These are phyloP conservation scores for Dactylonectria macrodidyma DNA, from an alignment of 2,329 filamentous ascomycete genomes.

Conservation along the genomic window DNA sequence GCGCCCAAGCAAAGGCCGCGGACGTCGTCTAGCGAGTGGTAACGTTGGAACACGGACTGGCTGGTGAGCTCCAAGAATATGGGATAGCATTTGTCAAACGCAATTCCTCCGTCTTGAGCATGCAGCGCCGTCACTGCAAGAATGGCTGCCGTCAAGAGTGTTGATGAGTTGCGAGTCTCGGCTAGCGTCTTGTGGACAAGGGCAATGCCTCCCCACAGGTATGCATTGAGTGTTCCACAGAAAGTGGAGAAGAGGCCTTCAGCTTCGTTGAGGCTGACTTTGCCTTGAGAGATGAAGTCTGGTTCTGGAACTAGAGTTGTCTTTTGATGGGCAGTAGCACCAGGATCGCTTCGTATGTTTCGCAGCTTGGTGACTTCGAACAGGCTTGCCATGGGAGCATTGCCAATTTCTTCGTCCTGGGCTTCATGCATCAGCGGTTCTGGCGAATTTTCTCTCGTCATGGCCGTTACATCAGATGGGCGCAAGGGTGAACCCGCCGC, in stretches of 20 bases:
- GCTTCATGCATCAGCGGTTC: constrained; percentile 41
- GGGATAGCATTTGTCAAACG: constrained; percentile 69
- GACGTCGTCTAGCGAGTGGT: constrained; percentile 69
- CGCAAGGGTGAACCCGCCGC: neutral
- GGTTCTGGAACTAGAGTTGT: constrained; percentile 33
- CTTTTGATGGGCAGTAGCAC: constrained; percentile 32
- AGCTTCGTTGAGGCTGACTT: constrained; percentile 46
- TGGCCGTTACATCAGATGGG: constrained; percentile 44
- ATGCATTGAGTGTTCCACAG: constrained; percentile 49
- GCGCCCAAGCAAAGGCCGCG: constrained; percentile 74
- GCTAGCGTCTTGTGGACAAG: constrained; percentile 48
- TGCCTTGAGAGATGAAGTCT: constrained; percentile 51
- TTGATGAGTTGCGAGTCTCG: constrained; percentile 48
- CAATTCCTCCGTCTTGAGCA: constrained; percentile 55
- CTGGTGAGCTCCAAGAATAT: constrained; percentile 72
- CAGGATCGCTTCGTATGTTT: constrained; percentile 51
- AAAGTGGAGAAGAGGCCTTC: constrained; percentile 49
- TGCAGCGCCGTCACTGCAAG: constrained; percentile 52
- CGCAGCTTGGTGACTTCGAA: constrained; percentile 52
- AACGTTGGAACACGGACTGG: constrained; percentile 68
- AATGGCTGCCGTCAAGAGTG: constrained; percentile 51
- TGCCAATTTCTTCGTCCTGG: constrained; percentile 49
- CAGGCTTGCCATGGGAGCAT: constrained; percentile 52
- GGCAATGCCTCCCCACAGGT: constrained; percentile 53
- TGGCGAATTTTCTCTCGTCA: constrained; percentile 52